phyloP scores from a whole-genome alignment of 345 rosid species.

The Xanthoceras sorbifolium region DNA sequence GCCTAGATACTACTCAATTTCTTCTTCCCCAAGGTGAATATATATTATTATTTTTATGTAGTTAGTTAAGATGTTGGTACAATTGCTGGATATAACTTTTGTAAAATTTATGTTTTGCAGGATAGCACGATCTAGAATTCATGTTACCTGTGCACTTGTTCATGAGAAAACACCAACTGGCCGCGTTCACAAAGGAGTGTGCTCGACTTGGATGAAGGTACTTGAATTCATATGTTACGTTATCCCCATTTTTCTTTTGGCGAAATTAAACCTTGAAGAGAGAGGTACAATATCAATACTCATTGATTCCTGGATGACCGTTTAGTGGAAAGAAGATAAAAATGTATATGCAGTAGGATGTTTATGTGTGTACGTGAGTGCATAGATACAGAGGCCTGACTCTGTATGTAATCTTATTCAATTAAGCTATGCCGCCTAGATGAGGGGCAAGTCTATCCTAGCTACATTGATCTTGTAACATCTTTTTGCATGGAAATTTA shows the following conservation, averaged over 20 bases:
- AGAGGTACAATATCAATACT: neutral
- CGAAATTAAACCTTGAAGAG: neutral
- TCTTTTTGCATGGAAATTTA: neutral
- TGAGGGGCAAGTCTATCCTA: neutral
- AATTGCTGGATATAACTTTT: conserved; percentile 8
- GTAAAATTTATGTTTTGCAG: conserved; percentile 40
- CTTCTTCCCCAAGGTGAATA: conserved; percentile 85
- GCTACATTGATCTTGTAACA: neutral
- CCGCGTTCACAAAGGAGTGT: conserved; percentile 85
- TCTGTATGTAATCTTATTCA: neutral
- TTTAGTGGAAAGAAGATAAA: neutral
- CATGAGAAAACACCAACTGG: conserved; percentile 82
- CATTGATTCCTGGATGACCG: neutral
- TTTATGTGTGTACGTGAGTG: neutral
- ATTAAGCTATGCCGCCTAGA: neutral
- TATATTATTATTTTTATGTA: neutral
- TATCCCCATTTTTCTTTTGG: neutral
- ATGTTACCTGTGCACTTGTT: conserved; percentile 94
- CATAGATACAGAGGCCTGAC: neutral
- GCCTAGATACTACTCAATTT: conserved; percentile 92
- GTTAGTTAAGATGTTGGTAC: neutral
- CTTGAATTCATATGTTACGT: conserved; percentile 3
- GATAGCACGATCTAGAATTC: conserved; percentile 65
- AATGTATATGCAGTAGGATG: neutral
- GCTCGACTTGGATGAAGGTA: conserved; percentile 96